A percentile compares a stretch with the other conserved stretches of the same genome.
Conservation (phyloP, 306 rosid species). For the Trichosanthes truncata region DNA sequence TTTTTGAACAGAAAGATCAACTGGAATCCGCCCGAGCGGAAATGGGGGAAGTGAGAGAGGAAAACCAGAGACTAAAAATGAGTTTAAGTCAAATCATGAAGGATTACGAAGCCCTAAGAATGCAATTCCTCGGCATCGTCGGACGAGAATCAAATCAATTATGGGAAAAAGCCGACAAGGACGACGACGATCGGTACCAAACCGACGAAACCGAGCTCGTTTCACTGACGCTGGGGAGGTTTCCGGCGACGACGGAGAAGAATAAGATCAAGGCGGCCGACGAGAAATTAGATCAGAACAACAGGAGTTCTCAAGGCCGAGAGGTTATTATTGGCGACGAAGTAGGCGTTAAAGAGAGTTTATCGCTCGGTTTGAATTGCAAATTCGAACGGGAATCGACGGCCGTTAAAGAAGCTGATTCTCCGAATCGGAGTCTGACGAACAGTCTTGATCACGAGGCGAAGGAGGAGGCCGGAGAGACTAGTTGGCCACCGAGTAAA, state of each 20-base stretch:
- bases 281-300: background rate
- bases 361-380: slow-evolving; percentile 34
- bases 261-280: background rate
- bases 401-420: background rate
- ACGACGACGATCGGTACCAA: background rate
- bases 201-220: slow-evolving; percentile 27
- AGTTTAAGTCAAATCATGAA: slow-evolving; percentile 15
- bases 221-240: slow-evolving; percentile 49
- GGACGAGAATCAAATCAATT: slow-evolving; percentile 14
- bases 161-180: background rate
- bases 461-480: slow-evolving; percentile 26
- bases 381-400: slow-evolving; percentile 4
- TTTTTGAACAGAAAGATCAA: slow-evolving; percentile 18
- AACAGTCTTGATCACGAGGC: slow-evolving; percentile 12
- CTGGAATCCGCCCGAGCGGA: slow-evolving; percentile 31
- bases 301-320: background rate
- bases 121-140: slow-evolving; percentile 22
- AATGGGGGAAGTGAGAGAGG: slow-evolving; percentile 42
- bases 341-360: slow-evolving; percentile 19
- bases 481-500: slow-evolving; percentile 41
- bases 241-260: background rate
- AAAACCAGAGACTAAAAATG: slow-evolving; percentile 35
- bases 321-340: background rate
- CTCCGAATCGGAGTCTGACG: background rate
- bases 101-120: slow-evolving; percentile 34